A percentile compares a stretch with the other conserved stretches of the same genome.
Evolutionary conservation across 139 green algal species (phyloP).

Genomic region (Chlorella sp.): DNA sequence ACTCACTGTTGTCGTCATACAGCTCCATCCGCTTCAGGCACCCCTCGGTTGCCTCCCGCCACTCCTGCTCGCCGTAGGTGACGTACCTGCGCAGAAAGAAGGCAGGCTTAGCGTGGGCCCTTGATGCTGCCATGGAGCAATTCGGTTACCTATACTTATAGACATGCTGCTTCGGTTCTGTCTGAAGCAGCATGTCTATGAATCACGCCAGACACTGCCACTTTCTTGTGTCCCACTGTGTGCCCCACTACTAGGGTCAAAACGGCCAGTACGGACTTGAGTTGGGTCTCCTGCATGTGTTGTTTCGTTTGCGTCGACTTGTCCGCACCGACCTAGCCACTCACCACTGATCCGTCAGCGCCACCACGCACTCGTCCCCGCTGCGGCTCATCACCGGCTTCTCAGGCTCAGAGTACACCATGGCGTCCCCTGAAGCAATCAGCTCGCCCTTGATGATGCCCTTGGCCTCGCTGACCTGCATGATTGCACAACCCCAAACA

Average conservation of each 20-base stretch:
- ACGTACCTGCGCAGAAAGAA: conserved; percentile 68
- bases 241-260: too few species aligned
- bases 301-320: too few species aligned
- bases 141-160: too few species aligned
- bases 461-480: conserved; percentile 87
- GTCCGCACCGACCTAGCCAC: neutral
- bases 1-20: conserved; percentile 60
- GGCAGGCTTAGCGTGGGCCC: neutral
- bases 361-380: conserved; percentile 97
- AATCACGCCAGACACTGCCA: too few species aligned
- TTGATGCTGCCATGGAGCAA: neutral
- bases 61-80: conserved; percentile 92
- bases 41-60: conserved; percentile 63
- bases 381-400: conserved; percentile 86
- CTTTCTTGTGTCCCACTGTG: neutral
- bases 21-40: conserved; percentile 81
- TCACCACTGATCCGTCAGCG: conserved; percentile 98
- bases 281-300: too few species aligned
- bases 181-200: neutral
- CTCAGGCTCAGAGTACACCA: conserved; percentile 91
- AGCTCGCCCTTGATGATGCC: conserved; percentile 87
- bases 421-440: conserved; percentile 73
- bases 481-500: neutral
- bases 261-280: too few species aligned
- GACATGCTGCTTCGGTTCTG: too few species aligned